Conservation (phyloP, 108 stramenopile species). For the Fragilariopsis cylindrus region DNA sequence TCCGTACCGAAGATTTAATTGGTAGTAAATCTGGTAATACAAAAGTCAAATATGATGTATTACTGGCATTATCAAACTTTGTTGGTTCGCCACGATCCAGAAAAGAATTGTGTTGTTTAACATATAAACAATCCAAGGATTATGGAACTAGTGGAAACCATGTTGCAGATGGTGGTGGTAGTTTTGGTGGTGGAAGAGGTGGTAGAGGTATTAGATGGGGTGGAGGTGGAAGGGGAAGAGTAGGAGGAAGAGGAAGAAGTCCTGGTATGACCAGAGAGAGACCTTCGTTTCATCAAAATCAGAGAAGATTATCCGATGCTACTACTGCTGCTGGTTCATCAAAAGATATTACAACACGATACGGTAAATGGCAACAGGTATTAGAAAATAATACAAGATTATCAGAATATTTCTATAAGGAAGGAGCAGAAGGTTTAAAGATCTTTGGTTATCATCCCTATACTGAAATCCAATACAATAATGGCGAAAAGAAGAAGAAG, state of each 20-base stretch:
- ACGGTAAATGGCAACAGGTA: slow-evolving; percentile 49
- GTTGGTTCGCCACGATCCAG: slow-evolving; percentile 27
- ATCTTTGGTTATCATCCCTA: slow-evolving; percentile 48
- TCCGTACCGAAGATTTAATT: slow-evolving; percentile 46
- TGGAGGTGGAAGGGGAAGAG: background rate
- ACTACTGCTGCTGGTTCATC: background rate
- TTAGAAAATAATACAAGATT: slow-evolving; percentile 28
- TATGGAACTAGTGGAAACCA: slow-evolving; percentile 29
- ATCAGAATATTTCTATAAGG: slow-evolving; percentile 22
- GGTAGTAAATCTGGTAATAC: background rate
- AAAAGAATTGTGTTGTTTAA: slow-evolving; percentile 38
- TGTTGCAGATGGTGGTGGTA: slow-evolving; percentile 1
- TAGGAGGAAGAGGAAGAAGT: background rate
- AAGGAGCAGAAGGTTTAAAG: slow-evolving; percentile 28
- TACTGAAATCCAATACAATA: slow-evolving; percentile 13
- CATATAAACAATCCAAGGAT: slow-evolving; percentile 25
- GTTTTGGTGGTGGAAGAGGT: background rate
- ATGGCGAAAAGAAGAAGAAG: background rate
- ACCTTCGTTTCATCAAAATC: background rate
- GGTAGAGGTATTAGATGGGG: slow-evolving; percentile 3
- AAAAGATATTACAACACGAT: slow-evolving; percentile 16
- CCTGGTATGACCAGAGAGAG: background rate
- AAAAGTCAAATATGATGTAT: slow-evolving; percentile 10
- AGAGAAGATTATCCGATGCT: background rate
- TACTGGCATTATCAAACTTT: slow-evolving; percentile 34